Evolutionary conservation across 164 flowering plant genomes (phyloP), one percentile per base, ranked within the genome.

Genomic region (Protea cynaroides): DNA sequence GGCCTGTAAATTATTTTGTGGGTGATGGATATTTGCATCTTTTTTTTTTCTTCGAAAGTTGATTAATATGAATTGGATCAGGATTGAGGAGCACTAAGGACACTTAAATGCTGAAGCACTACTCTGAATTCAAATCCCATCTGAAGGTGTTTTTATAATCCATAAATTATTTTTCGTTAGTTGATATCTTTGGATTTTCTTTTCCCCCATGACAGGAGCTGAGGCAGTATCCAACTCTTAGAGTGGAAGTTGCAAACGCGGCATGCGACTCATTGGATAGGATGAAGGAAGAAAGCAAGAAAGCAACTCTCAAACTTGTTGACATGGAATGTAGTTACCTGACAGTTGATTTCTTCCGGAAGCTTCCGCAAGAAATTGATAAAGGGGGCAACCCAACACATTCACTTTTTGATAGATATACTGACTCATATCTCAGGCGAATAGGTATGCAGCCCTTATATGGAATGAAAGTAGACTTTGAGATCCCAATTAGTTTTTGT

Each of bases 341-440:
- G 67, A 93, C 98, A 8, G 92, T 93, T 57, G 98, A 90, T 63
- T 93, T 90, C 81, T 93, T 93, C 83, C 78, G 98, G 63, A 90
- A 90, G 87, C 94, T 93, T 73, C 98, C 97, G 34, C 97, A 88
- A 72, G 98, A 93, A 77, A 76, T 86, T 51, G 98, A 90, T 69
- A 90, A 90, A 79, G 98, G 98, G 13, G 98, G 98, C 73, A 88
- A 93, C 65, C 96, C 97, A 54, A 81, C 96, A 19, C 90, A 83
- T 69, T 93, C 98, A 21, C 80, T 93, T 69, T 90, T 90, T 70
- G 98, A 93, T 56, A 74, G 98, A 82, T 93, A 93, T 67, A 90
- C 86, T 68, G 98, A 93, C 65, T 67, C 92, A 10, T 90, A 90
- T 60, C 94, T 90, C 38, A 72, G 96, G 67, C 70, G 97, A 63